These are phyloP conservation scores for Tulasnella sp. DNA, from an alignment of 768 basidiomycete species.

Conservation along the genomic window DNA sequence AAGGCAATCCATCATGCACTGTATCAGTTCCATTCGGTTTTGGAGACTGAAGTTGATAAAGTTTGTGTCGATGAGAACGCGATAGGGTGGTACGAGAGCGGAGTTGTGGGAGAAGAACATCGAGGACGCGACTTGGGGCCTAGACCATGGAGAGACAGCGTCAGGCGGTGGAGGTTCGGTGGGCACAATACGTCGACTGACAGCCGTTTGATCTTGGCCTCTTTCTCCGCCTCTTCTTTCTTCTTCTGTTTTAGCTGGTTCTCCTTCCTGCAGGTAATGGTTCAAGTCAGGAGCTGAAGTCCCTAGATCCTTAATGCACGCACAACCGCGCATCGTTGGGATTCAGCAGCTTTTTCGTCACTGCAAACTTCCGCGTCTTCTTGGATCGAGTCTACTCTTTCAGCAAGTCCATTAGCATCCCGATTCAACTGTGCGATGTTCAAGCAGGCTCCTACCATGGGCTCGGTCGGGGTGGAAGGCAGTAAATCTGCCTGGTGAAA, in stretches of 20 bases:
- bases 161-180: neutral
- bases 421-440: neutral
- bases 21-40: slow-evolving; percentile 92
- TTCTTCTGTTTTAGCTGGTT: slow-evolving; percentile 87
- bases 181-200: slow-evolving; percentile 44
- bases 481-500: neutral
- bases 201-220: slow-evolving; percentile 73
- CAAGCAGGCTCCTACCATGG: neutral
- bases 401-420: slow-evolving; percentile 36
- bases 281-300: neutral
- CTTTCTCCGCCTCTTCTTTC: slow-evolving; percentile 76
- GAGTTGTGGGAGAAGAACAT: slow-evolving; percentile 94
- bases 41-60: slow-evolving; percentile 99
- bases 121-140: slow-evolving; percentile 83
- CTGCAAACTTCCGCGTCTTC: too few species aligned
- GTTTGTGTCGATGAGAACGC: slow-evolving; percentile 97
- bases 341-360: too few species aligned
- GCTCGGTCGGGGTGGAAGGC: neutral
- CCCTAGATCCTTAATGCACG: slow-evolving; percentile 36
- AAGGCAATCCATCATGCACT: slow-evolving; percentile 99
- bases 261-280: slow-evolving; percentile 63
- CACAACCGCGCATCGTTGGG: slow-evolving; percentile 36
- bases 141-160: slow-evolving; percentile 37
- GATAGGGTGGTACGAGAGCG: slow-evolving; percentile 92
- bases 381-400: too few species aligned